phyloP scores from a whole-genome alignment of 768 basidiomycete genomes.

The Porpolomopsis calyptriformis region DNA sequence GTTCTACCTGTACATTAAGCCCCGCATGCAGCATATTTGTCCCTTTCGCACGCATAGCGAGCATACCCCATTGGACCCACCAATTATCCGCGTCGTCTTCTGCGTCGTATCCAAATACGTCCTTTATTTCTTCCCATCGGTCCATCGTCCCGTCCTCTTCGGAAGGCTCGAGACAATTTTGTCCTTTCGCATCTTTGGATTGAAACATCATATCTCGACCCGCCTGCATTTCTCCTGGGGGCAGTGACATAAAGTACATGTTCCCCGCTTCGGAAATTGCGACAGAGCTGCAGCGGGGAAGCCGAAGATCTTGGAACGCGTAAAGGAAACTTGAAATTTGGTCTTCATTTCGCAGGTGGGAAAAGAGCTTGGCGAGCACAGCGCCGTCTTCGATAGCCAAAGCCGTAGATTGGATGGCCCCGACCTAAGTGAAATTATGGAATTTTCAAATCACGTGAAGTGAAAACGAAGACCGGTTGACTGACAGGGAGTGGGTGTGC shows the following conservation, averaged over 20 bases:
- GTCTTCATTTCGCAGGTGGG: slow-evolving; percentile 35
- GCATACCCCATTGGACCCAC: slow-evolving; percentile 35
- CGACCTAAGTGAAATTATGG: slow-evolving; percentile 25
- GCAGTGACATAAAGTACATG: slow-evolving; percentile 35
- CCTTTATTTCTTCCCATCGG: slow-evolving; percentile 39
- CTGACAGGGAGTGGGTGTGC: slow-evolving; percentile 35
- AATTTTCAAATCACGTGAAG: background rate
- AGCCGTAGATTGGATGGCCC: slow-evolving; percentile 36
- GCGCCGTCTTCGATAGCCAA: slow-evolving; percentile 55
- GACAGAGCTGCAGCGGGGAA: slow-evolving; percentile 34
- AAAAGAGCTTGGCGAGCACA: slow-evolving; percentile 49
- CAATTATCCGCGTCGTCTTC: slow-evolving; percentile 52
- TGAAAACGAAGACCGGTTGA: slow-evolving; percentile 37
- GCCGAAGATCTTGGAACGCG: slow-evolving; percentile 47
- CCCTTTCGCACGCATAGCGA: slow-evolving; percentile 9
- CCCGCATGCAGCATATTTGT: background rate
- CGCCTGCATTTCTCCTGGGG: slow-evolving; percentile 31
- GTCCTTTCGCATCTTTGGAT: slow-evolving; percentile 7
- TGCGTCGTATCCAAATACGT: slow-evolving; percentile 43
- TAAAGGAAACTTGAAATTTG: slow-evolving; percentile 42
- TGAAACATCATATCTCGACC: slow-evolving; percentile 32
- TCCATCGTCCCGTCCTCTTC: slow-evolving; percentile 14
- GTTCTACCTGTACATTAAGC: background rate
- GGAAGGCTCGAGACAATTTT: slow-evolving; percentile 8
- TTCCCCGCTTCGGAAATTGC: slow-evolving; percentile 34